A percentile compares a stretch with the other conserved stretches of the same genome.
phyloP scores from a whole-genome alignment of 768 basidiomycete species.

The Lactarius indigo region DNA sequence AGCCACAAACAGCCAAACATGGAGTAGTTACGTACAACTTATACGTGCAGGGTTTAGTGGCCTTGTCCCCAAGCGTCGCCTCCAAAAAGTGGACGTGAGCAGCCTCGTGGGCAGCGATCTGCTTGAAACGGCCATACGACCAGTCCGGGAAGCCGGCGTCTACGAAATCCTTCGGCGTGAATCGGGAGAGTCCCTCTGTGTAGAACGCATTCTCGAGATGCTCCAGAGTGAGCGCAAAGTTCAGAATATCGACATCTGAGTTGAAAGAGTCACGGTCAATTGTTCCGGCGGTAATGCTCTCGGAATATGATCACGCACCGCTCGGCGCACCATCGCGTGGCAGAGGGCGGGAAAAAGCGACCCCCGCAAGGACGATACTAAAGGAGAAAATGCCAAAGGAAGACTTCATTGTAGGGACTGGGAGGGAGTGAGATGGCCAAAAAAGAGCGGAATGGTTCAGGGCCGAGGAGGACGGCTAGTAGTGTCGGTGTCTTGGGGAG shows the following conservation, averaged over 20 bases:
- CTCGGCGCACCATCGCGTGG: conserved; percentile 11
- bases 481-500: not conserved
- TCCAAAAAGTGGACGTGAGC: conserved; percentile 40
- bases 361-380: not conserved
- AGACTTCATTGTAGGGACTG: conserved; percentile 8
- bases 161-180: conserved; percentile 37
- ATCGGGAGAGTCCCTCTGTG: conserved; percentile 34
- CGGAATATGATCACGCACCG: conserved; percentile 10
- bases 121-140: conserved; percentile 35
- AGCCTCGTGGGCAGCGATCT: conserved; percentile 42
- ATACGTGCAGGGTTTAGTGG: conserved; percentile 41
- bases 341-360: conserved; percentile 16
- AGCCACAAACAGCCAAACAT: conserved; percentile 2
- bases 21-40: conserved; percentile 29
- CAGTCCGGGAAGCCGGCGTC: conserved; percentile 37
- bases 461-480: conserved; percentile 4
- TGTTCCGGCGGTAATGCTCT: not conserved
- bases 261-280: not conserved
- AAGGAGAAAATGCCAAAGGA: conserved; percentile 2
- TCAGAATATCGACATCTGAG: conserved; percentile 31
- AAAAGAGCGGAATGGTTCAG: conserved; percentile 22
- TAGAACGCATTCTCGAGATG: conserved; percentile 39
- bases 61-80: conserved; percentile 34
- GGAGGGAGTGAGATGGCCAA: not conserved
- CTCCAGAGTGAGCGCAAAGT: conserved; percentile 38